Conservation (phyloP, 176 grass and related monocot species). For the Musa itinerans region DNA sequence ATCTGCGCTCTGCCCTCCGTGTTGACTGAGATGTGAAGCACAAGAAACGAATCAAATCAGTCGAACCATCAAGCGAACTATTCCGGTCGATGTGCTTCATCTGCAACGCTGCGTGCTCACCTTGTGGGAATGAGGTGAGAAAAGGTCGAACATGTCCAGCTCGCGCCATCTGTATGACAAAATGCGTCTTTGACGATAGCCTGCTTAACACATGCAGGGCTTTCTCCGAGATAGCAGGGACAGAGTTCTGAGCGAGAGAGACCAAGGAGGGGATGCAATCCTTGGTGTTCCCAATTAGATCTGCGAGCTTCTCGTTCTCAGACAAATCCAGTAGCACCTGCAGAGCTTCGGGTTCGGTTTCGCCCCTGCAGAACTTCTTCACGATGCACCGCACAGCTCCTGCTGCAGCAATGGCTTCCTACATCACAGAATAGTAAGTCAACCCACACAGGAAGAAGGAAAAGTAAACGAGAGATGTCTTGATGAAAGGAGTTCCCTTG, state of each 20-base stretch:
- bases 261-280: neutral
- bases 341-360: neutral
- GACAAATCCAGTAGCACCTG: neutral
- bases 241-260: neutral
- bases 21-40: neutral
- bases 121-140: neutral
- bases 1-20: neutral
- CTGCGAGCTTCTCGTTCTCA: neutral
- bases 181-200: neutral
- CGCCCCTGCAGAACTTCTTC: neutral
- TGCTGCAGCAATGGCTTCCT: neutral
- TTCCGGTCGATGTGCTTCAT: neutral
- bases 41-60: neutral
- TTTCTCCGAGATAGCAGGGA: neutral
- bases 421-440: neutral
- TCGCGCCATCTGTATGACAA: neutral
- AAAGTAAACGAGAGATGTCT: too few relatives aligned
- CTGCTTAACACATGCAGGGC: neutral
- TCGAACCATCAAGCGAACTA: neutral
- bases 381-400: slow-evolving; percentile 3
- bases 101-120: neutral
- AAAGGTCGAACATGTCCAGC: neutral
- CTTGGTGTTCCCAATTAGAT: neutral
- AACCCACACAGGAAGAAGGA: neutral
- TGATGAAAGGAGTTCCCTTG: too few relatives aligned